Evolutionary conservation across 2,329 filamentous ascomycete species (phyloP), one percentile per base, ranked within the genome.

Genomic region (Acephala macrosclerotiorum): DNA sequence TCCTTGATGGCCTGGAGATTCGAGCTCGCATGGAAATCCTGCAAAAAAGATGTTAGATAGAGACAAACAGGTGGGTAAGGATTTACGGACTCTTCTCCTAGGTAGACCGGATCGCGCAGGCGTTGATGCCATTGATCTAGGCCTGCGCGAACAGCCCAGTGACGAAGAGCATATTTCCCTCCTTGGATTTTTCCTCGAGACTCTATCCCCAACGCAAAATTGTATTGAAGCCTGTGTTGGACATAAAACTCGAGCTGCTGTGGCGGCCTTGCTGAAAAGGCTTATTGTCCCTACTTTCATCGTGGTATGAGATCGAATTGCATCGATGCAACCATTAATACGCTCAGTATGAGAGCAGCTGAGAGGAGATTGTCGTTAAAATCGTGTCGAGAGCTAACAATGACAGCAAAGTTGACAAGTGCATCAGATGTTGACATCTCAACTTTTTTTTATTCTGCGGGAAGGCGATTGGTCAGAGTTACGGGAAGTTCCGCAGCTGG

Each of bases 1-100:
- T 99, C 92, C 77, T 92, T 87, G 42, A 76, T 76, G 18, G 71
- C 74, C 51, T 72, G 68, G 2, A 73, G 57, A 49, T 59, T 75
- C 6, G 71, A 67, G 40, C 72, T 75, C 64, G 74, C 68, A 65
- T 76, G 75, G 57, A 77, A 77, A 20, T 63, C 26, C 76, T 77
- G 60, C 56, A 4, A 26, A 35, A 16, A 22, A n/a, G 29, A 5
- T 38, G 55, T 57, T 57, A 57, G 55, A 12, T 20, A 36, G 36
- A 20, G 7, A 2, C 33, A 55, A 16, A 22, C n/a, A 7, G 8
- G 4, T 36, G 18, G 33, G 14, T 5, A 57, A 38, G 29, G 14
- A 29, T 47, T 11, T 33, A 71, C 72, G 61, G 49, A 77, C 76
- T 65, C 75, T 70, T 60, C 64, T 71, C 51, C 70, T 65, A 58